Conservation (phyloP, 2,329 filamentous ascomycete genomes). For the Aspergillus sp. region DNA sequence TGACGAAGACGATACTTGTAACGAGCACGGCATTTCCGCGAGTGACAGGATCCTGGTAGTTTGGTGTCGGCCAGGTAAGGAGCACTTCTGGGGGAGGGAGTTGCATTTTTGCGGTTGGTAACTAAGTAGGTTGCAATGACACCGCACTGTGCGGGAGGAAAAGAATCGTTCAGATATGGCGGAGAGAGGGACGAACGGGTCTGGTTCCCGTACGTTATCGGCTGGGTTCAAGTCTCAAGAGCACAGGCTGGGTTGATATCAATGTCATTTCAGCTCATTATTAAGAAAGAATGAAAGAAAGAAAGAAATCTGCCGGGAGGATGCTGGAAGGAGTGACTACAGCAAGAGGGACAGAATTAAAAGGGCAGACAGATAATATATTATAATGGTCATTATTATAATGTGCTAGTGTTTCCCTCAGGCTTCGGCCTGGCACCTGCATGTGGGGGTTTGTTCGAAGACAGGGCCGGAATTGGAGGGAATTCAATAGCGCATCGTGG, state of each 20-base stretch:
- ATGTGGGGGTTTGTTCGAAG: neutral
- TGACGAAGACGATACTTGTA: constrained; percentile 42
- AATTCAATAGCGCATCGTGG: constrained; percentile 3
- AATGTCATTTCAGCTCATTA: constrained; percentile 11
- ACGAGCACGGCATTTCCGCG: constrained; percentile 46
- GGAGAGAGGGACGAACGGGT: neutral
- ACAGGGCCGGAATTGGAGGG: constrained; percentile 1
- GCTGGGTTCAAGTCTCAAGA: constrained; percentile 9
- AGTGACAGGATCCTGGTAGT: constrained; percentile 48
- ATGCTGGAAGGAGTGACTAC: neutral
- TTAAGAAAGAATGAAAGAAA: neutral
- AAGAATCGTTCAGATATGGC: neutral
- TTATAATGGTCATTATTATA: neutral
- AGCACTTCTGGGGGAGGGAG: constrained; percentile 45
- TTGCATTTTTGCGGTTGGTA: constrained; percentile 29
- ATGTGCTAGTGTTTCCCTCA: neutral
- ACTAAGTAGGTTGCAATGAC: neutral
- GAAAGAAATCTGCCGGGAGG: neutral
- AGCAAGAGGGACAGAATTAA: neutral
- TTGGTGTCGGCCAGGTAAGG: constrained; percentile 48
- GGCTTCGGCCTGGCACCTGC: neutral
- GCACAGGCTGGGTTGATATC: constrained; percentile 5
- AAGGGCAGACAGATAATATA: neutral
- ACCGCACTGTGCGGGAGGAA: neutral
- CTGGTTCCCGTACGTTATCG: neutral